Evolutionary conservation across 805 yeast genomes (phyloP).

Genomic region (Diddensiella santjacobensis): DNA sequence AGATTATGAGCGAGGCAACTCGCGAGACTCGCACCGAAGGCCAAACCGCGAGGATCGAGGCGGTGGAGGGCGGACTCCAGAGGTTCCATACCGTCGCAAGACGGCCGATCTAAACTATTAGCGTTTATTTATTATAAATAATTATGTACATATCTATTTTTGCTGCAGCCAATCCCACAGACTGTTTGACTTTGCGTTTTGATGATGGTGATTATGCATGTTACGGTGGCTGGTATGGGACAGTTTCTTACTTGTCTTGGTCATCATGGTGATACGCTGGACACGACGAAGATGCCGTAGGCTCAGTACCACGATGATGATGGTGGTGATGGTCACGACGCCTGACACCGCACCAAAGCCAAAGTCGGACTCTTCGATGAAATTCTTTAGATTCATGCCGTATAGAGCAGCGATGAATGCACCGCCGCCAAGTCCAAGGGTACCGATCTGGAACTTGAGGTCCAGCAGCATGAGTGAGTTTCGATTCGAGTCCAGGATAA

Average conservation of each 20-base stretch:
- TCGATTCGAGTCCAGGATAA: conserved; percentile 88
- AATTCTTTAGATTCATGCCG: conserved; percentile 95
- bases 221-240: neutral
- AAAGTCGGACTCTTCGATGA: conserved; percentile 72
- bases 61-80: neutral
- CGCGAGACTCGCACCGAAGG: neutral
- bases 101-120: too few species aligned
- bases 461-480: conserved; percentile 89
- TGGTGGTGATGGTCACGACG: conserved; percentile 41
- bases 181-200: neutral
- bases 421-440: conserved; percentile 76
- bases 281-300: conserved; percentile 57
- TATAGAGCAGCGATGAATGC: conserved; percentile 80
- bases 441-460: conserved; percentile 74
- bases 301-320: conserved; percentile 50
- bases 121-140: too few species aligned
- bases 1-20: neutral
- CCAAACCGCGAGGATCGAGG: too few species aligned
- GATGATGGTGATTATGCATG: neutral
- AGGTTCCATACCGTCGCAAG: neutral
- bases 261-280: conserved; percentile 65
- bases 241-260: conserved; percentile 2
- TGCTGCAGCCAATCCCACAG: conserved; percentile 11
- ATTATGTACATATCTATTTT: too few species aligned
- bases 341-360: conserved; percentile 60